These are phyloP conservation scores for Cryptococcus deneoformans DNA, from an alignment of 1,284 basidiomycete species.

Conservation along the genomic window DNA sequence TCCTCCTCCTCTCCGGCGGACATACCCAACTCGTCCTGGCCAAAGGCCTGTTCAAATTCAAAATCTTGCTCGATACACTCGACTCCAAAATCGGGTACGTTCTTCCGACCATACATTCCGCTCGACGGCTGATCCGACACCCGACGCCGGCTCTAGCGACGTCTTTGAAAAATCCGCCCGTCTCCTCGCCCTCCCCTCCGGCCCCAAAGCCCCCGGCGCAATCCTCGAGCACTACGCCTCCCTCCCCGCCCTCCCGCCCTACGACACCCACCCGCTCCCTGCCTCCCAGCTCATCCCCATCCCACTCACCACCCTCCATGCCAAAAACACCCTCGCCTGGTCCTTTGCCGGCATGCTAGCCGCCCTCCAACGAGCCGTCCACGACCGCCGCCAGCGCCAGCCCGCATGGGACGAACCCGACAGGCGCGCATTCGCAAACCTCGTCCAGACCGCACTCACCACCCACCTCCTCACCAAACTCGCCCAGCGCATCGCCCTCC, in stretches of 20 bases:
- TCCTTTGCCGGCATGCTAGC: conserved; percentile 74
- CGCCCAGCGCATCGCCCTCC: conserved; percentile 57
- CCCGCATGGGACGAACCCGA: conserved; percentile 11
- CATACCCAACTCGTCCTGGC: conserved; percentile 85
- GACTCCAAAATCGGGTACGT: conserved; percentile 70
- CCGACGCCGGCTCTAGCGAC: conserved; percentile 46
- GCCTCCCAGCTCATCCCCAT: conserved; percentile 50
- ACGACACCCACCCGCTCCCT: conserved; percentile 20
- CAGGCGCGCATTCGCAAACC: conserved; percentile 56
- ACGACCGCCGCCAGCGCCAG: conserved; percentile 2
- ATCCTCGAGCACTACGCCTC: conserved; percentile 65
- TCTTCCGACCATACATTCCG: background rate
- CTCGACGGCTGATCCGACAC: background rate
- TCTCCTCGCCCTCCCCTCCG: conserved; percentile 58
- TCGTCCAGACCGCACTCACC: conserved; percentile 70
- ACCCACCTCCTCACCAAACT: conserved; percentile 74
- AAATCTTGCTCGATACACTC: conserved; percentile 67
- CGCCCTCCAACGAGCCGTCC: conserved; percentile 44
- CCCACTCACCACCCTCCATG: conserved; percentile 52
- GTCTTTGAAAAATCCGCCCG: conserved; percentile 77
- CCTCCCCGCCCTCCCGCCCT: conserved; percentile 24
- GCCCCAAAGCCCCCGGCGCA: conserved; percentile 54
- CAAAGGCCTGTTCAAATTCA: conserved; percentile 58
- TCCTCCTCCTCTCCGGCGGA: conserved; percentile 82
- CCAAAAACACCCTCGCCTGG: conserved; percentile 56